Base-by-base conservation (phyloP, 805 yeast genomes). In the Metschnikowia lunata region DNA sequence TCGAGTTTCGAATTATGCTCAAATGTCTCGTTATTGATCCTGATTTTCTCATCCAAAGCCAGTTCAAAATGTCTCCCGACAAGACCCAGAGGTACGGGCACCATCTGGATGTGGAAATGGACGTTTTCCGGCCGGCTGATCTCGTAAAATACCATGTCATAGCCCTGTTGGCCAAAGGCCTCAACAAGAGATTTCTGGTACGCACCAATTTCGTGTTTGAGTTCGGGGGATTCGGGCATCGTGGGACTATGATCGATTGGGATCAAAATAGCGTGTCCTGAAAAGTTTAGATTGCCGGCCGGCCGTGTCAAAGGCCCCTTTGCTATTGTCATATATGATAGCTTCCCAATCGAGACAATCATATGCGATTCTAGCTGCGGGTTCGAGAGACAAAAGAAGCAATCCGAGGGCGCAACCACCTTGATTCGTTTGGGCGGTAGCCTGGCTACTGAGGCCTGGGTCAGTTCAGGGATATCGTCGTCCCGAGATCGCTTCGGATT, bases 371-470 rank as follows among this genome's bases (percentile, higher is more conserved):
- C 90, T 7, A 85, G 73, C 11, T 81, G 75, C 0, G 95, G 85
- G 56, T 87, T 88, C 1, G 91, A 79, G 14, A 89, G 72, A 59
- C 97, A 89, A 57, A 89, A 87, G 63, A 86, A 89, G 58, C 97
- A 89, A 36, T 69, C 64, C 11, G 68, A 70, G 0, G 91, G 88
- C 0, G 74, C 58, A 2, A 86, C 79, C 42, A 66, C 63, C 51
- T 67, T 68, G 23, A 30, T 26, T 30, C 28, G 11, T 39, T 26
- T 36, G 26, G 18, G 26, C 9, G 28, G 31, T 33, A 33, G 18
- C 15, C 28, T 37, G 36, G 26, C 6, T 18, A 18, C 23, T 18
- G 23, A n/a, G n/a, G n/a, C 23, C 13, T 30, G 40, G 2, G 15
- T 23, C 1, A 15, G 34, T 2, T 18, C 39, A 7, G 36, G 37